phyloP scores from a whole-genome alignment of 768 basidiomycete species.

The Piloderma croceum region DNA sequence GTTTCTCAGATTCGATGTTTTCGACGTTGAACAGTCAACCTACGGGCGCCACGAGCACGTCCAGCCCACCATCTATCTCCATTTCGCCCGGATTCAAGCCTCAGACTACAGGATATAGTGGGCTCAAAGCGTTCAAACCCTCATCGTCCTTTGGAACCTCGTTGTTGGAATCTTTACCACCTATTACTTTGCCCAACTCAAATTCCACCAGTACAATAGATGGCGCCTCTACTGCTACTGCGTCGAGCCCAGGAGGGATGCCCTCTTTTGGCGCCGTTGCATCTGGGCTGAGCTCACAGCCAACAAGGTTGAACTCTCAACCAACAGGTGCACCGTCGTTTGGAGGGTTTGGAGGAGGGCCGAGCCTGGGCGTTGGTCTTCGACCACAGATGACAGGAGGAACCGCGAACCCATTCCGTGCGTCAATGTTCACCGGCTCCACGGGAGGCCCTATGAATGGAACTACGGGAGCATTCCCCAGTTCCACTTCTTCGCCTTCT shows the following conservation, averaged over 20 bases:
- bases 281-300: constrained; percentile 10
- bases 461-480: too few species aligned
- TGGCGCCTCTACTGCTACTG: too few species aligned
- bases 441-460: constrained; percentile 4
- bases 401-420: constrained; percentile 59
- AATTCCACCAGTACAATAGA: constrained; percentile 15
- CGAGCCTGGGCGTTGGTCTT: constrained; percentile 39
- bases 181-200: constrained; percentile 43
- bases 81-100: constrained; percentile 27
- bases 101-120: constrained; percentile 48
- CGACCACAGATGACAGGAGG: constrained; percentile 62
- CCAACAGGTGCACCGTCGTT: constrained; percentile 16
- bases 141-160: constrained; percentile 75
- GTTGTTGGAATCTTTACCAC: constrained; percentile 61
- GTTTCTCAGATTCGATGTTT: constrained; percentile 43
- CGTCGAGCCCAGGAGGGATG: constrained; percentile 21
- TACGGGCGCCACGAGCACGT: constrained; percentile 38
- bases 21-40: constrained; percentile 46
- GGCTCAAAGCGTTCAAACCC: constrained; percentile 79
- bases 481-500: constrained; percentile 2
- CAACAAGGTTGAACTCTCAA: constrained; percentile 16
- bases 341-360: constrained; percentile 10
- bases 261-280: constrained; percentile 7
- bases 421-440: constrained; percentile 38
- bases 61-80: constrained; percentile 17